Conservation (phyloP, 2,329 filamentous ascomycete species). For the Blastomyces gilchristii region DNA sequence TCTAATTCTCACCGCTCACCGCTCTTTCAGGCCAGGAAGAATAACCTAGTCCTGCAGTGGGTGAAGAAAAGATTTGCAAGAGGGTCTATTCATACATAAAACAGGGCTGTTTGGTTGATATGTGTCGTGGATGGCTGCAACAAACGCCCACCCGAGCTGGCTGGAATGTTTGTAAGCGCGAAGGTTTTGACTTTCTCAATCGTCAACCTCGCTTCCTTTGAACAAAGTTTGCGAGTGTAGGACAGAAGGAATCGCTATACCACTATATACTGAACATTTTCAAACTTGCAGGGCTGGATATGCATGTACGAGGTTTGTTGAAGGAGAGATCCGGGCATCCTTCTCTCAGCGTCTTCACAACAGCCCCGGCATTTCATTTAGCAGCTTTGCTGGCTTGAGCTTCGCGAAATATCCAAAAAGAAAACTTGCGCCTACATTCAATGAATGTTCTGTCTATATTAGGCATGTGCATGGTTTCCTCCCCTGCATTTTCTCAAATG, state of each 20-base stretch:
- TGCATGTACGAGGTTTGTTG: neutral
- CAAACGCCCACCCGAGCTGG: neutral
- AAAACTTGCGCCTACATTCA: neutral
- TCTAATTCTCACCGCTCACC: constrained; percentile 6
- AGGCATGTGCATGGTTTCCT: neutral
- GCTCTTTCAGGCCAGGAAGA: neutral
- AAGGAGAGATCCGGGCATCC: neutral
- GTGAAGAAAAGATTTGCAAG: neutral
- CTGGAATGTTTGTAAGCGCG: too few relatives aligned
- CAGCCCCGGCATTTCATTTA: too few relatives aligned
- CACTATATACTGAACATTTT: neutral
- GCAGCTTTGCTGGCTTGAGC: neutral
- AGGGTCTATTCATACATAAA: neutral
- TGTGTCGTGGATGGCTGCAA: neutral
- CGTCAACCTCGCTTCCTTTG: neutral
- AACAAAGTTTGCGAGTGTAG: too few relatives aligned
- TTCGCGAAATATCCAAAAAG: neutral
- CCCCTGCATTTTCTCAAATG: neutral
- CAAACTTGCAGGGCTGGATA: neutral
- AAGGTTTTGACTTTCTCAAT: neutral
- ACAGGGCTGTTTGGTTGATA: neutral
- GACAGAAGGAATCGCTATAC: neutral
- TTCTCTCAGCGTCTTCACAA: neutral
- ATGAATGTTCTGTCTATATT: neutral
- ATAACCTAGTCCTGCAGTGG: neutral